Conservation (phyloP, 2,329 filamentous ascomycete genomes). For the Paracoccidioides lutzii region DNA sequence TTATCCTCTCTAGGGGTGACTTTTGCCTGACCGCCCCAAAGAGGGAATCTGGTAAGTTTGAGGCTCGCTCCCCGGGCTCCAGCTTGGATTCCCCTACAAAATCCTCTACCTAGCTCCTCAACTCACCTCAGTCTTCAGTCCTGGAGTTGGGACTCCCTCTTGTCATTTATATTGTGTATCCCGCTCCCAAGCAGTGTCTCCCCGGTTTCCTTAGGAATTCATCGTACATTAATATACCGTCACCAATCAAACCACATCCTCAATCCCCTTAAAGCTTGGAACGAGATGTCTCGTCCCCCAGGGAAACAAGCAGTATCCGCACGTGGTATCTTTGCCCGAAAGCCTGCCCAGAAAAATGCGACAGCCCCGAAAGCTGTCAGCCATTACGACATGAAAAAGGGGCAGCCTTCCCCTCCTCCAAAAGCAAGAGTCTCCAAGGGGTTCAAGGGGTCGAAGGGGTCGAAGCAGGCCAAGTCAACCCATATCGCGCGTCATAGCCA, state of each 20-base stretch:
- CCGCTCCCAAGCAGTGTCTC: not conserved
- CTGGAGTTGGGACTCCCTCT: not conserved
- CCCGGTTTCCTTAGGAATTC: not conserved
- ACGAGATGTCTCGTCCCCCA: not conserved
- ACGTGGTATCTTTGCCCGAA: not conserved
- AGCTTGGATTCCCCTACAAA: no score
- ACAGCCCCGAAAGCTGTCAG: not conserved
- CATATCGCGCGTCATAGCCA: not conserved
- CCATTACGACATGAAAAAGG: not conserved
- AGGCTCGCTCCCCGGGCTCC: not conserved
- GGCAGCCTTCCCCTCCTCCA: not conserved
- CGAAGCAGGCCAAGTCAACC: not conserved
- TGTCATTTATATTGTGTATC: not conserved
- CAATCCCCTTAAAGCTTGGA: not conserved
- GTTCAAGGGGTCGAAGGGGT: not conserved
- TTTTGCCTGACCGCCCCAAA: not conserved
- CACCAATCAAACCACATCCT: no score
- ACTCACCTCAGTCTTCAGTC: not conserved
- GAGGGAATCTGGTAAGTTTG: not conserved
- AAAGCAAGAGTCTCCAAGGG: not conserved
- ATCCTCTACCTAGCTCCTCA: not conserved
- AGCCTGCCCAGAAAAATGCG: not conserved
- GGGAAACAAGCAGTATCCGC: not conserved
- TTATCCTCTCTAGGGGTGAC: not conserved
- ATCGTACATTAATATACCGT: not conserved